phyloP scores from a whole-genome alignment of 176 grass and related monocot species.

The Sorghum bicolor region DNA sequence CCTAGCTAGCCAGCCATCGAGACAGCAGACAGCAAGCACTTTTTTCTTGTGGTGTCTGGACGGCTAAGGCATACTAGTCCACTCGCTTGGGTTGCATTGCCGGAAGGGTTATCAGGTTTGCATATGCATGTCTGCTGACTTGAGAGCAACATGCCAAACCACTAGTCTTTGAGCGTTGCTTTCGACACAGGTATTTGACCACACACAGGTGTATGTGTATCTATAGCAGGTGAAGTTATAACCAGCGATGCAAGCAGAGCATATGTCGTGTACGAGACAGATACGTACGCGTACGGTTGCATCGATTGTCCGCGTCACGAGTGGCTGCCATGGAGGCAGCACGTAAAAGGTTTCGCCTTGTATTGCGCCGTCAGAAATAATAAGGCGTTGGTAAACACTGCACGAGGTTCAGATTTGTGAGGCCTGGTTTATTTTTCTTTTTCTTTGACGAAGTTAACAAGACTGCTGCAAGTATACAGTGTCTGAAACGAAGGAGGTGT shows the following conservation, averaged over 20 bases:
- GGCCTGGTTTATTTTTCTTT: background rate
- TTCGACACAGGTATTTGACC: conserved; percentile 38
- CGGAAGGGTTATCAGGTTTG: too few species aligned
- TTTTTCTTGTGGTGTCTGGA: background rate
- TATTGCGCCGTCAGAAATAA: too few species aligned
- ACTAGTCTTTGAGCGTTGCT: background rate
- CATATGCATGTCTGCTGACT: conserved; percentile 22
- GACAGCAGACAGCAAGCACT: background rate
- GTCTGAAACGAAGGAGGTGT: background rate
- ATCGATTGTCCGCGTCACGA: too few species aligned
- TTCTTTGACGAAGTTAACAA: background rate
- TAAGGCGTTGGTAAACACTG: too few species aligned
- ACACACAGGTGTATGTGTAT: background rate
- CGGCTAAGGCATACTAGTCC: too few species aligned
- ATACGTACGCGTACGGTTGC: background rate
- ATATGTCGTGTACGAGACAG: conserved; percentile 30
- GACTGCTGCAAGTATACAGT: background rate
- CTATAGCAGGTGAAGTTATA: too few species aligned
- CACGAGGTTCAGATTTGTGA: too few species aligned
- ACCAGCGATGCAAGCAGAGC: background rate
- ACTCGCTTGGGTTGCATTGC: too few species aligned
- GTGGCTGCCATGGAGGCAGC: too few species aligned
- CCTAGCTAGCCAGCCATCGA: background rate
- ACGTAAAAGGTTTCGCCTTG: too few species aligned
- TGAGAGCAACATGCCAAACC: conserved; percentile 13